Evolutionary conservation across 164 flowering plant species (phyloP).

Genomic region (Houttuynia cordata): DNA sequence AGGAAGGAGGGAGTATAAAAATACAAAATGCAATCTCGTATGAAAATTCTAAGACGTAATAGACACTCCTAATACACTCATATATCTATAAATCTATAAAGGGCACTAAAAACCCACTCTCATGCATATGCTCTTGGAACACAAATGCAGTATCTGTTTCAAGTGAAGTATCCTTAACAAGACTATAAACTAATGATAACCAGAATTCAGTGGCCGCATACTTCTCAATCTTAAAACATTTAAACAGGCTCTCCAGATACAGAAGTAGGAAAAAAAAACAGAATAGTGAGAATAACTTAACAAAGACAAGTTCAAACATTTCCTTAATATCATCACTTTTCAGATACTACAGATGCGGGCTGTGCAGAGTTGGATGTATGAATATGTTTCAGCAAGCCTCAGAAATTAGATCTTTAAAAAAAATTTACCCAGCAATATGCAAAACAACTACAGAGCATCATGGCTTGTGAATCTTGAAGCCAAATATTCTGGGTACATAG

Average conservation of each 20-base stretch:
- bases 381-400: slow-evolving; percentile 7
- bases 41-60: no score
- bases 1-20: no score
- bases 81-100: no score
- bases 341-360: not conserved
- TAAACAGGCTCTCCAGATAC: no score
- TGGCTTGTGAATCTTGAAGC: slow-evolving; percentile 71
- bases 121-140: not conserved
- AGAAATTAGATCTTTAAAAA: not conserved
- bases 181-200: not conserved
- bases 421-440: slow-evolving; percentile 1
- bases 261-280: slow-evolving; percentile 10
- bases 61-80: not conserved
- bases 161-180: not conserved
- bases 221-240: slow-evolving; percentile 6
- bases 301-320: slow-evolving; percentile 11
- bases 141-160: not conserved
- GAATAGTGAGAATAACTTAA: slow-evolving; percentile 7
- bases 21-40: no score
- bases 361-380: not conserved
- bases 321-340: slow-evolving; percentile 1
- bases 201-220: slow-evolving; percentile 4
- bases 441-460: slow-evolving; percentile 13
- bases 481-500: slow-evolving; percentile 70
- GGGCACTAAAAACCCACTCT: not conserved